phyloP scores from a whole-genome alignment of 805 yeast genomes.

The Cyberlindnera saturnus region DNA sequence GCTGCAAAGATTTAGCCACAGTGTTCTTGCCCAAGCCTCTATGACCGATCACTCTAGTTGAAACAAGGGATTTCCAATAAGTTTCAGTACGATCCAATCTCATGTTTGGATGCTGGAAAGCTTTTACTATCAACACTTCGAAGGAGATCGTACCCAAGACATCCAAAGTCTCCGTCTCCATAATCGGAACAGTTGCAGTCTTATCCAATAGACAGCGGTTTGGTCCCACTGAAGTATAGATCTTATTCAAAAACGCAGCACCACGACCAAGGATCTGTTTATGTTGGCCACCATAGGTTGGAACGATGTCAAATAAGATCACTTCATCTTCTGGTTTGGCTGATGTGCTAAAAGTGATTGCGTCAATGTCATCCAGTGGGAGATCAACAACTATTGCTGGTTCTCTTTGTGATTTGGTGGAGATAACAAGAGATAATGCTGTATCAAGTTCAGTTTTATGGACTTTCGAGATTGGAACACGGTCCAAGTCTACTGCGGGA shows the following conservation, averaged over 20 bases:
- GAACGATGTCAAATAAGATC: slow-evolving; percentile 79
- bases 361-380: slow-evolving; percentile 75
- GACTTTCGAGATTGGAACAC: slow-evolving; percentile 69
- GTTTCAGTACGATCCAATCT: slow-evolving; percentile 62
- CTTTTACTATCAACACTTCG: slow-evolving; percentile 63
- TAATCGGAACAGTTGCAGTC: slow-evolving; percentile 64
- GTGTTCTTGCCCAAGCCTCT: slow-evolving; percentile 91
- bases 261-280: slow-evolving; percentile 70
- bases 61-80: slow-evolving; percentile 85
- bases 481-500: slow-evolving; percentile 61
- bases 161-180: slow-evolving; percentile 66
- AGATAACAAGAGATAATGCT: slow-evolving; percentile 69
- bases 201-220: slow-evolving; percentile 62
- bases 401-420: slow-evolving; percentile 24
- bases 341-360: slow-evolving; percentile 63
- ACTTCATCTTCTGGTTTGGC: slow-evolving; percentile 46
- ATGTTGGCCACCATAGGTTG: slow-evolving; percentile 62
- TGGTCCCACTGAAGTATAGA: slow-evolving; percentile 61
- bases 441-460: slow-evolving; percentile 84
- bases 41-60: slow-evolving; percentile 92
- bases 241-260: slow-evolving; percentile 61
- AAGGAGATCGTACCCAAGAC: slow-evolving; percentile 73
- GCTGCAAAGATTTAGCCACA: slow-evolving; percentile 69
- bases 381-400: slow-evolving; percentile 65
- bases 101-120: slow-evolving; percentile 69